Evolutionary conservation across 345 rosid genomes (phyloP), one percentile per base, ranked within the genome.

Genomic region (Eucalyptus regnans): DNA sequence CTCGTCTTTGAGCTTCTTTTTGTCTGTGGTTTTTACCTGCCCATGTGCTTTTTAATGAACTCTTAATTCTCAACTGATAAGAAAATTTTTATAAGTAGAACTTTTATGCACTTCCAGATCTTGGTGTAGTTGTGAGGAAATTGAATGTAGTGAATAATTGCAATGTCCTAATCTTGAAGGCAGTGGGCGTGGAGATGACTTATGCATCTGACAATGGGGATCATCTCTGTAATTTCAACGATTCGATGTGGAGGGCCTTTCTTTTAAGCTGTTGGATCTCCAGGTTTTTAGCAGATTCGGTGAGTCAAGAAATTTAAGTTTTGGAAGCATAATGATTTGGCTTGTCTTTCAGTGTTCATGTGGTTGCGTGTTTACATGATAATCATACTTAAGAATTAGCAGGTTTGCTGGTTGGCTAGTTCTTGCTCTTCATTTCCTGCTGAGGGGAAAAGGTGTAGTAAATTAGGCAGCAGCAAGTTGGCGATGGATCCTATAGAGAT

Each of bases 401-500:
- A 94, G 94, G 93, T 85, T 90, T 52, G 87, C 66, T 90, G 80
- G 33, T 49, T 83, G 89, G 89, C 89, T 87, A 90, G 90, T 88
- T 86, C 48, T 91, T 60, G 43, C 76, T 49, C 86, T 68, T 88
- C 89, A 88, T 88, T 88, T 85, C 51, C 88, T 87, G 89, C 68
- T 37, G 83, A 86, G 88, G 87, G 84, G 64, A 87, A 49, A 89
- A 43, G 37, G 37, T 76, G n/a, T 13, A 27, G 91, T 83, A 41
- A 86, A 88, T 88, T 80, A 64, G 87, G 90, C 93, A 92, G 94
- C 92, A 86, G 90, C 91, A 16, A 88, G 50, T 56, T 50, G 17
- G 29, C 22, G 10, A 89, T 87, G 87, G 89, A 89, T 52, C 92
- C 94, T 86, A 97, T 97, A 91, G 95, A 95, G 80, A 96, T 96